Conservation (phyloP, 805 yeast species). For the Candida xyloterini region DNA sequence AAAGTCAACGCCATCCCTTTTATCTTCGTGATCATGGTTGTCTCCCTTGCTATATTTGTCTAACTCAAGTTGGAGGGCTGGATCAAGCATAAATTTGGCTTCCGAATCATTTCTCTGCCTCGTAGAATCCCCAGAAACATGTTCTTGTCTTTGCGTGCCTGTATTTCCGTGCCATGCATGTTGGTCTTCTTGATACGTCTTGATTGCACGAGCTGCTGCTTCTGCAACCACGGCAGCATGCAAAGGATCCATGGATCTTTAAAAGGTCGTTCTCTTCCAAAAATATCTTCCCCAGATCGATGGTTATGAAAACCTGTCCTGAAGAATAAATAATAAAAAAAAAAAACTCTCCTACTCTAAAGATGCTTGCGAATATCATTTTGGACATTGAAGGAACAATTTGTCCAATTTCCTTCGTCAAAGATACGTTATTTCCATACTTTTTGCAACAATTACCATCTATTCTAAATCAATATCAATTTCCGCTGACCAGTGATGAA, state of each 20-base stretch:
- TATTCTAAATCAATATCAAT: slow-evolving; percentile 31
- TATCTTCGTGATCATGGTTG: background rate
- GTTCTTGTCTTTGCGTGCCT: slow-evolving; percentile 6
- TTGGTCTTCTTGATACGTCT: slow-evolving; percentile 16
- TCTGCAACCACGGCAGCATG: slow-evolving; percentile 20
- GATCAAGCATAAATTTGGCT: slow-evolving; percentile 25
- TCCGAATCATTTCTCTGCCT: slow-evolving; percentile 7
- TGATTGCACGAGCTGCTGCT: slow-evolving; percentile 21
- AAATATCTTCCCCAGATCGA: slow-evolving; percentile 11
- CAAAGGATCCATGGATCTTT: slow-evolving; percentile 18
- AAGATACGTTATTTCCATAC: slow-evolving; percentile 73
- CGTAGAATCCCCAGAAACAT: background rate
- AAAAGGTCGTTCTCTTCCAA: slow-evolving; percentile 10
- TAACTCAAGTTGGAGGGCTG: slow-evolving; percentile 25
- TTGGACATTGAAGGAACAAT: slow-evolving; percentile 92
- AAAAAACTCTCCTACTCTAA: slow-evolving; percentile 4
- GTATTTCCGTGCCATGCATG: slow-evolving; percentile 8
- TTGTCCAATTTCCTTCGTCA: slow-evolving; percentile 88
- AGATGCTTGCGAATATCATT: slow-evolving; percentile 32
- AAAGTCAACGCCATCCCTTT: background rate
- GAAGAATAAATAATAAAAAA: slow-evolving; percentile 3
- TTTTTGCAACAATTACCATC: slow-evolving; percentile 53
- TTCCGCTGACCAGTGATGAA: slow-evolving; percentile 30
- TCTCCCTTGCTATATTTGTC: slow-evolving; percentile 15
- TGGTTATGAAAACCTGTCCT: slow-evolving; percentile 19